Conservation (phyloP, 208 protist species). For the Lotmaria passim region DNA sequence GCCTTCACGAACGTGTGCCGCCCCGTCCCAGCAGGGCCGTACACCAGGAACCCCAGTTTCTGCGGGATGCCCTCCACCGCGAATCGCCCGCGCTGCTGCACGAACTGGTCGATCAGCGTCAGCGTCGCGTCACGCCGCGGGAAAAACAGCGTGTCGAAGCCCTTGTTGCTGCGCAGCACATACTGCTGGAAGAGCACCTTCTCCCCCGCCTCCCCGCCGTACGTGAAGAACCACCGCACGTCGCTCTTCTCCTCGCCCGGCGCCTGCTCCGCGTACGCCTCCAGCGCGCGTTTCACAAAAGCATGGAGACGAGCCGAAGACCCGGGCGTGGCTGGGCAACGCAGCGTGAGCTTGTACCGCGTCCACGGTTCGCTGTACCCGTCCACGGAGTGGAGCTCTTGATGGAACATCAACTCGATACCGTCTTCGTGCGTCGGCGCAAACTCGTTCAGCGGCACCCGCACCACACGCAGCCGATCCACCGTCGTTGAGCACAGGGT, state of each 20-base stretch:
- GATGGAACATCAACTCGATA: conserved; percentile 8
- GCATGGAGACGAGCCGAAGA: neutral
- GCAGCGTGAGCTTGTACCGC: conserved; percentile 14
- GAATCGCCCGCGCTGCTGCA: conserved; percentile 76
- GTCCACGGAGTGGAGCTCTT: neutral
- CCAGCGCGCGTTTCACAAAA: conserved; percentile 29
- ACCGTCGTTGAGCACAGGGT: conserved; percentile 12
- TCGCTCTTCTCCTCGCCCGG: conserved; percentile 12
- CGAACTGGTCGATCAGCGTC: conserved; percentile 81
- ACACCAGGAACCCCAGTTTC: conserved; percentile 98
- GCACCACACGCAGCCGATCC: conserved; percentile 8
- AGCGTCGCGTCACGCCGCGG: conserved; percentile 66
- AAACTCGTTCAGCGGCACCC: conserved; percentile 3
- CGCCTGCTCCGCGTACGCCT: conserved; percentile 25
- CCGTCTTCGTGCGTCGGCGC: conserved; percentile 3
- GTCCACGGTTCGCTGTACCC: conserved; percentile 5
- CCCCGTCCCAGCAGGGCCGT: conserved; percentile 96
- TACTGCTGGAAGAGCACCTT: conserved; percentile 71
- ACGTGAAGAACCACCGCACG: conserved; percentile 16
- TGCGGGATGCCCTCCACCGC: conserved; percentile 83
- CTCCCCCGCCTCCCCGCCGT: conserved; percentile 22
- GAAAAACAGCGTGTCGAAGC: conserved; percentile 92
- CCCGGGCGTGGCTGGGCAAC: neutral
- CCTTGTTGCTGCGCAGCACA: conserved; percentile 70
- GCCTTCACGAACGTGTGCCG: conserved; percentile 99